Conservation (phyloP, 2,329 filamentous ascomycete species). For the Diplodia sapinea region DNA sequence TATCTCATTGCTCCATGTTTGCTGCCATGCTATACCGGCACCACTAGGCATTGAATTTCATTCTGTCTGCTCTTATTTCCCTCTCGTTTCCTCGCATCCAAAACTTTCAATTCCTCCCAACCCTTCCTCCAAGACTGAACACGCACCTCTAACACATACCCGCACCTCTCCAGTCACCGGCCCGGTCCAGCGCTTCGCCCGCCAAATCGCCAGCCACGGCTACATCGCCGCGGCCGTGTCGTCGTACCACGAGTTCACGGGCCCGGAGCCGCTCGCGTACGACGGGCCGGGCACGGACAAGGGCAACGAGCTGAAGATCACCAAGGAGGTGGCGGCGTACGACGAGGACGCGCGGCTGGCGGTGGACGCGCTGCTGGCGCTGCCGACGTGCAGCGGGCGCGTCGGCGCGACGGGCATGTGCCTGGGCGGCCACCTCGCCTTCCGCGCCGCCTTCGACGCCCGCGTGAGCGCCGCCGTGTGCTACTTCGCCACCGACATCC, state of each 20-base stretch:
- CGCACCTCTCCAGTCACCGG: constrained; percentile 73
- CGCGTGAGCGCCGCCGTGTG: constrained; percentile 78
- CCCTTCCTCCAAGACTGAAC: constrained; percentile 12
- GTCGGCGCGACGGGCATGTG: constrained; percentile 90
- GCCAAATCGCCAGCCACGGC: constrained; percentile 89
- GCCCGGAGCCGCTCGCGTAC: constrained; percentile 82
- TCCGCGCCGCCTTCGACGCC: constrained; percentile 73
- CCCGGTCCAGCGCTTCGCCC: constrained; percentile 84
- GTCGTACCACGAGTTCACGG: constrained; percentile 91
- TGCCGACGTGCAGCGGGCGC: constrained; percentile 69
- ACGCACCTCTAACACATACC: constrained; percentile 21
- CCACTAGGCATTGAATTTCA: not conserved
- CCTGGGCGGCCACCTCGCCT: constrained; percentile 86
- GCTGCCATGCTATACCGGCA: no score
- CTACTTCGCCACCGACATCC: constrained; percentile 93
- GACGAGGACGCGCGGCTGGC: constrained; percentile 64
- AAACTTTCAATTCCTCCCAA: not conserved
- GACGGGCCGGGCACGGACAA: constrained; percentile 85
- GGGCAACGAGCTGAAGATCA: constrained; percentile 85
- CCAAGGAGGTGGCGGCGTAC: constrained; percentile 84
- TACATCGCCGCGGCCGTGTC: constrained; percentile 92
- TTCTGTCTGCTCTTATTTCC: not conserved
- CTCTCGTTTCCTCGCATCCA: not conserved
- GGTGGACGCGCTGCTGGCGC: constrained; percentile 49
- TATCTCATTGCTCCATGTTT: no score